These are phyloP conservation scores for Ophiostoma sp. DNA, from an alignment of 2,329 filamentous ascomycete species.

Conservation along the genomic window DNA sequence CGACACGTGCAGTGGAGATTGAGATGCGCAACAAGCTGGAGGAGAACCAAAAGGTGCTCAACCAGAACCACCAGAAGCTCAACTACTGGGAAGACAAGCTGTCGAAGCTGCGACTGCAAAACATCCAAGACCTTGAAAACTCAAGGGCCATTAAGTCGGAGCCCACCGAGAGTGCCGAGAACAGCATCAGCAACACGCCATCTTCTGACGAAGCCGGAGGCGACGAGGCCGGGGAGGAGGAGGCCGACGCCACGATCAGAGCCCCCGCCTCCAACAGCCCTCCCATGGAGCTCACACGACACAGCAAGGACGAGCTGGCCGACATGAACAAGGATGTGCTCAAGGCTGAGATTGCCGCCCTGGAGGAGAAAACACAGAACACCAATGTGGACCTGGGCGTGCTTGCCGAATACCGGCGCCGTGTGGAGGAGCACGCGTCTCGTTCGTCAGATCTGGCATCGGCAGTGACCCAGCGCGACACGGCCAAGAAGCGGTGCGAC, in stretches of 20 bases:
- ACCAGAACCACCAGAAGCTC: slow-evolving; percentile 78
- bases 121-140: slow-evolving; percentile 60
- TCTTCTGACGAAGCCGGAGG: neutral
- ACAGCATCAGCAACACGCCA: slow-evolving; percentile 6
- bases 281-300: slow-evolving; percentile 60
- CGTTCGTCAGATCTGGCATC: slow-evolving; percentile 72
- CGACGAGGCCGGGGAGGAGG: slow-evolving; percentile 25
- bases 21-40: slow-evolving; percentile 98
- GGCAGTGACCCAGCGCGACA: slow-evolving; percentile 72
- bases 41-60: slow-evolving; percentile 83
- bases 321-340: slow-evolving; percentile 59
- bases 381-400: slow-evolving; percentile 78
- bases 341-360: slow-evolving; percentile 56
- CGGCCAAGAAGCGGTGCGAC: slow-evolving; percentile 86
- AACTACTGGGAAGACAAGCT: slow-evolving; percentile 88
- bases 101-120: slow-evolving; percentile 74
- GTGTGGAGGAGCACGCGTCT: slow-evolving; percentile 38
- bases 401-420: slow-evolving; percentile 38
- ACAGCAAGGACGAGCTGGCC: slow-evolving; percentile 64
- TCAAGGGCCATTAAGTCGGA: slow-evolving; percentile 11
- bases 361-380: slow-evolving; percentile 71
- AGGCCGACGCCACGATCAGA: slow-evolving; percentile 33
- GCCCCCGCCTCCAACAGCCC: slow-evolving; percentile 29
- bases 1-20: slow-evolving; percentile 82
- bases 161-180: slow-evolving; percentile 25